Base-by-base conservation (phyloP, 2,329 filamentous ascomycete genomes). In the Pseudocercospora musae region DNA sequence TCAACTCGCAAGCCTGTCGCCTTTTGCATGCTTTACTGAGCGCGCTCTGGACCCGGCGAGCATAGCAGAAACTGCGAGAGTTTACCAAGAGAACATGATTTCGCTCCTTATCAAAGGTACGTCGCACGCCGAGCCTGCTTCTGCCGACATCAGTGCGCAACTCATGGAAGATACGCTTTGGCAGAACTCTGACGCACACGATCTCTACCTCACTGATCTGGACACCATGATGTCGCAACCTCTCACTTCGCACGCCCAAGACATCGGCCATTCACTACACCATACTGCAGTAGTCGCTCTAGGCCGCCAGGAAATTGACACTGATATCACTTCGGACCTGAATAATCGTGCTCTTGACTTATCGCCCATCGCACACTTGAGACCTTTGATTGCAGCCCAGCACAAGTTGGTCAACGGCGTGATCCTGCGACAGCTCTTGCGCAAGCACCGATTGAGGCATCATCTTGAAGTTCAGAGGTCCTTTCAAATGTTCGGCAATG, bases 401-500 rank as follows among this genome's bases (percentile, higher is more conserved):
- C 87, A 91, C 6, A 84, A 86, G 46, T 79, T 96, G 0, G 83
- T 96, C 40, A 95, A 93, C 68, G 85, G 86, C 29, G 89, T 90
- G 57, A 90, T 90, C 60, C 84, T 96, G 69, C 82, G 85, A 18
- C 79, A 96, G 8, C 84, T 98, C 20, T 96, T 97, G 73, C 84
- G 84, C 18, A 82, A 86, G 5, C 90, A 96, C 71, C 80, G 86
- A 9, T 77, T 99, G 3, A 84, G 86, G 15, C 79, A 84, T 1
- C 92, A 98, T 72, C 78, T 98, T 0, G 81, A 82, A 4, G 73
- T 96, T 1, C 92, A 96, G 70, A 86, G 86, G 62, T 85, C 89
- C 48, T 97, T 95, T 67, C 90, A 96, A 57, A 82, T 98, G 1
- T 81, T 98, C 6, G 90, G 92, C 1, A 92, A 95, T 69, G 92